Percentiles rank a stretch among this genome's conserved stretches.
These are phyloP conservation scores for Neurospora sp. DNA, from an alignment of 495 filamentous ascomycete genomes.

Conservation along the genomic window DNA sequence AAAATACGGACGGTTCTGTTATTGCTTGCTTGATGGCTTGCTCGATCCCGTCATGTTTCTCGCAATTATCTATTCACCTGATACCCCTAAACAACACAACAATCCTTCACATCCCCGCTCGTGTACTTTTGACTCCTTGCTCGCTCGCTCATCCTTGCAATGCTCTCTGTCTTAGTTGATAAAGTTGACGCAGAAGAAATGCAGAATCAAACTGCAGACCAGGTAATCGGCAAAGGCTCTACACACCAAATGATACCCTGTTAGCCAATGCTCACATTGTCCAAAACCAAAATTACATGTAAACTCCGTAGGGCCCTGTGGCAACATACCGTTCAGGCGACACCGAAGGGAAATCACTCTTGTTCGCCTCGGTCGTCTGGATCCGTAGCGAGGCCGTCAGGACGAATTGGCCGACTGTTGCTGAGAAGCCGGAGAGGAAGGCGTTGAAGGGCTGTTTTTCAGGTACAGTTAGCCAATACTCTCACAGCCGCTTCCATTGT, in stretches of 20 bases:
- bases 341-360: conserved; percentile 54
- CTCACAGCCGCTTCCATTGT: too few species aligned
- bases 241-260: neutral
- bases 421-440: conserved; percentile 88
- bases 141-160: neutral
- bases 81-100: neutral
- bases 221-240: conserved; percentile 97
- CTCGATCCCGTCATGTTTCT: neutral
- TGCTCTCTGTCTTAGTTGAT: conserved; percentile 62
- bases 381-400: conserved; percentile 72
- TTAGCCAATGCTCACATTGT: too few species aligned
- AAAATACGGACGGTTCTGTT: neutral
- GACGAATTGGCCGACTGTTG: conserved; percentile 95
- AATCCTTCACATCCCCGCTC: neutral
- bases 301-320: too few species aligned
- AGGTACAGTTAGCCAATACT: neutral
- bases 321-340: conserved; percentile 55
- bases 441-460: conserved; percentile 86
- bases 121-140: conserved; percentile 2
- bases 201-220: conserved; percentile 86
- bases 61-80: neutral
- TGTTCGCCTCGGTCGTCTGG: conserved; percentile 75
- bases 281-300: too few species aligned
- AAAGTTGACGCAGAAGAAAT: conserved; percentile 99
- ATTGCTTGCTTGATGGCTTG: neutral